Conservation (phyloP, 371 early-diverging fungal genomes). For the Dinochytrium kinnereticum region DNA sequence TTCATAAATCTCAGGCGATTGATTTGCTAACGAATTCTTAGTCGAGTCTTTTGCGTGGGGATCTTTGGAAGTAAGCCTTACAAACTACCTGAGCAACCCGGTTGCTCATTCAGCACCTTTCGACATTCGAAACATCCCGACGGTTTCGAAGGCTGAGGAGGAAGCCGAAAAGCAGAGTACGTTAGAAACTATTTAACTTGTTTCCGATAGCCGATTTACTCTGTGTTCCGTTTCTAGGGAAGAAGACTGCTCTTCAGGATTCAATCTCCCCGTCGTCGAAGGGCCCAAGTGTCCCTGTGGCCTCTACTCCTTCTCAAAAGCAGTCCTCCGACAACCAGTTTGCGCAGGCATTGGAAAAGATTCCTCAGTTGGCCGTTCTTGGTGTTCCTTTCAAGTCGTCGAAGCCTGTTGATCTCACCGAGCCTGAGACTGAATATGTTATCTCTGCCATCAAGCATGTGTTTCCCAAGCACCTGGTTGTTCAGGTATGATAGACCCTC, state of each 20-base stretch:
- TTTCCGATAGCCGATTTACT: no score
- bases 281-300: constrained; percentile 37
- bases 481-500: constrained; percentile 83
- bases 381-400: constrained; percentile 85
- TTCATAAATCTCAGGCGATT: background rate
- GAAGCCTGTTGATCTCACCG: constrained; percentile 83
- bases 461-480: constrained; percentile 86
- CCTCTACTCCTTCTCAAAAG: constrained; percentile 42
- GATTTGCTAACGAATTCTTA: constrained; percentile 20
- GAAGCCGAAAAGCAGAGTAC: constrained; percentile 53
- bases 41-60: constrained; percentile 86
- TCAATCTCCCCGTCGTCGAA: constrained; percentile 30
- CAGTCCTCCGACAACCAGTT: constrained; percentile 60
- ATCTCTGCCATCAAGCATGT: constrained; percentile 92
- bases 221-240: constrained; percentile 15
- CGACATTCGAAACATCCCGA: constrained; percentile 79
- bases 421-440: constrained; percentile 95
- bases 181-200: background rate
- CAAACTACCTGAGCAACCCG: constrained; percentile 75
- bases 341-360: constrained; percentile 73
- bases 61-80: constrained; percentile 84
- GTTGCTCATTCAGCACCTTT: constrained; percentile 70
- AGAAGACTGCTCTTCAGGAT: constrained; percentile 32
- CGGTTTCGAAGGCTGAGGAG: constrained; percentile 83
- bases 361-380: constrained; percentile 83